Conservation (phyloP, 805 yeast species). For the Schizosaccharomyces cryophilus region DNA sequence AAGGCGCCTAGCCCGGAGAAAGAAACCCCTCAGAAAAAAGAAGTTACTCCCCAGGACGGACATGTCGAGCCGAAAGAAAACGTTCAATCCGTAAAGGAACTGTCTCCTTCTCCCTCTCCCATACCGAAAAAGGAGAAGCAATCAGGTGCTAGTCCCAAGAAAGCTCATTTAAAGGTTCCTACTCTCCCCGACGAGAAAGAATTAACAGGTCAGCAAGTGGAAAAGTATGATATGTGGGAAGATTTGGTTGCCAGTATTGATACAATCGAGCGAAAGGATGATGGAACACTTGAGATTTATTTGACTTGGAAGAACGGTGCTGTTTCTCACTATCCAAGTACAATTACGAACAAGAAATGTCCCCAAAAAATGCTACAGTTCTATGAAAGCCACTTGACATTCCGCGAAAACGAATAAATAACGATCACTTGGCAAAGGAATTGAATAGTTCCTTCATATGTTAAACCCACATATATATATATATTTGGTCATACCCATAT, state of each 20-base stretch:
- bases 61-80: too few species aligned
- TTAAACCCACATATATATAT: too few species aligned
- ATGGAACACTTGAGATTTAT: background rate
- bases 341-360: conserved; percentile 1
- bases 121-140: too few species aligned
- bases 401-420: background rate
- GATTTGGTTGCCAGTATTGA: background rate
- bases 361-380: conserved; percentile 1
- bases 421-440: background rate
- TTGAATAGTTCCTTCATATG: background rate
- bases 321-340: background rate
- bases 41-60: too few species aligned
- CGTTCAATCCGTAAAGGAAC: too few species aligned
- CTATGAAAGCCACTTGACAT: background rate
- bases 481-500: too few species aligned
- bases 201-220: background rate
- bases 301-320: conserved; percentile 1
- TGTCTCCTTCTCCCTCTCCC: too few species aligned
- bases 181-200: background rate
- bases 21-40: too few species aligned
- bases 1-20: background rate
- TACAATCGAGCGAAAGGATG: background rate
- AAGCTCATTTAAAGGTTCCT: background rate
- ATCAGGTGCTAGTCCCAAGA: too few species aligned
- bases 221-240: background rate